A percentile compares a stretch with the other conserved stretches of the same genome.
Evolutionary conservation across 129 eudicot genomes (phyloP).

Genomic region (Calendula officinalis): DNA sequence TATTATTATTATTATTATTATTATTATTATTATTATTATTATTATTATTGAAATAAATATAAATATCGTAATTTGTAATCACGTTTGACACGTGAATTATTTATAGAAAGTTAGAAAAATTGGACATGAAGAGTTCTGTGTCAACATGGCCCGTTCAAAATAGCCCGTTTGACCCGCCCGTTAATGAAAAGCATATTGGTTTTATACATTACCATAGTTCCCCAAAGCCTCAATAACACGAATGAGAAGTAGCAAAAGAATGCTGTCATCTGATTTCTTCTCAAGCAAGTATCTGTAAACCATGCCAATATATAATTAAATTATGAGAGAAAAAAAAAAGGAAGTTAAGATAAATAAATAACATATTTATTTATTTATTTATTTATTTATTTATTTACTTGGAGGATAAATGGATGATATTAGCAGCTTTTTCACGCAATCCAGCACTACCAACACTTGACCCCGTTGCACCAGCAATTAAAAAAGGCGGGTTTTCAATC

Average conservation of each 20-base stretch:
- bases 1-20: too few species aligned
- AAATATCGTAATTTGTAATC: too few species aligned
- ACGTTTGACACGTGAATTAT: too few species aligned
- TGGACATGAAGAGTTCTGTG: too few species aligned
- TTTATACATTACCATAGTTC: constrained; percentile 63
- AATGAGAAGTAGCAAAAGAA: constrained; percentile 76
- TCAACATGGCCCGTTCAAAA: too few species aligned
- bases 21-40: too few species aligned
- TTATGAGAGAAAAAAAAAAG: neutral
- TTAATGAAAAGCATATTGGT: neutral
- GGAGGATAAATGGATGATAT: constrained; percentile 77
- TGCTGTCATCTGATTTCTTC: constrained; percentile 97
- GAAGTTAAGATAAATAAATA: neutral
- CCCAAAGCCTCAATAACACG: constrained; percentile 91
- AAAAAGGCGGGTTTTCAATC: constrained; percentile 60
- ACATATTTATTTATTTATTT: constrained; percentile 36
- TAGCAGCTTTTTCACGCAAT: constrained; percentile 81
- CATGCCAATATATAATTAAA: neutral
- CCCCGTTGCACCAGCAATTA: constrained; percentile 93
- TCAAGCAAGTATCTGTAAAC: constrained; percentile 71
- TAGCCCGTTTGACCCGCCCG: too few species aligned
- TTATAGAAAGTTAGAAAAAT: too few species aligned
- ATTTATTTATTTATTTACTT: constrained; percentile 43
- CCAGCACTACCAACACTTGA: constrained; percentile 68
- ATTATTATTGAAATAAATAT: too few species aligned